Evolutionary conservation across 225 moss, liverwort and hornwort genomes (phyloP), one percentile per base, ranked within the genome.

Genomic region (Straminergon stramineum): DNA sequence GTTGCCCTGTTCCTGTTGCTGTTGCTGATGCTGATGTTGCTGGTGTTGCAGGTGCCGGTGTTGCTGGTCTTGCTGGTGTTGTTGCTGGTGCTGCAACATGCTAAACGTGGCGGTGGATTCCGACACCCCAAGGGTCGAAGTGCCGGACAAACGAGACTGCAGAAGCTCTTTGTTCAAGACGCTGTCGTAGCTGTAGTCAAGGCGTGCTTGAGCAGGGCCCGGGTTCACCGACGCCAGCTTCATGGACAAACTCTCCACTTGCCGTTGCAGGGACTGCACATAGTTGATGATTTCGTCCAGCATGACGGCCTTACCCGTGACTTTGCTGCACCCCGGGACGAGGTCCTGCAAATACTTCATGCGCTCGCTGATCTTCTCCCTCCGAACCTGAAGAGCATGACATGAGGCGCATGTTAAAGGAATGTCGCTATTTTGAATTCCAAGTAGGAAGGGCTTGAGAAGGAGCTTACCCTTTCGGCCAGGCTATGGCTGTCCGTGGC

Each of bases 261-360:
- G 94, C 15, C 91, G 91, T 89, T 94, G 94, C 43, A 94, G 67
- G 26, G 92, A 92, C 61, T 94, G 94, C 84, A 94, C 94, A 57
- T 94, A 94, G 82, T 94, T 94, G 85, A 94, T 94, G 68, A 94
- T 94, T 60, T 94, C 94, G 87, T 94, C 94, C n/a, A 94, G 92
- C 94, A 94, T 92, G 55, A 94, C 94, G 32, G 94, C 94, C 79
- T 94, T 94, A 56, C 94, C 92, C 6, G 92, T 93, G 34, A 95
- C 95, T 84, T 95, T 95, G 87, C 95, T 92, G 85, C 95, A 95
- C 53, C 95, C 95, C 8, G 95, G 95, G 7, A 95, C 95, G 15
- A 95, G 86, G 81, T 95, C 95, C 84, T 95, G 95, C 82, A 95
- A 86, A 78, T 90, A 95, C 90, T 93, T 95, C 95, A 95, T 95